Conservation (phyloP, 805 yeast species). For the Komagataella pseudopastoris region DNA sequence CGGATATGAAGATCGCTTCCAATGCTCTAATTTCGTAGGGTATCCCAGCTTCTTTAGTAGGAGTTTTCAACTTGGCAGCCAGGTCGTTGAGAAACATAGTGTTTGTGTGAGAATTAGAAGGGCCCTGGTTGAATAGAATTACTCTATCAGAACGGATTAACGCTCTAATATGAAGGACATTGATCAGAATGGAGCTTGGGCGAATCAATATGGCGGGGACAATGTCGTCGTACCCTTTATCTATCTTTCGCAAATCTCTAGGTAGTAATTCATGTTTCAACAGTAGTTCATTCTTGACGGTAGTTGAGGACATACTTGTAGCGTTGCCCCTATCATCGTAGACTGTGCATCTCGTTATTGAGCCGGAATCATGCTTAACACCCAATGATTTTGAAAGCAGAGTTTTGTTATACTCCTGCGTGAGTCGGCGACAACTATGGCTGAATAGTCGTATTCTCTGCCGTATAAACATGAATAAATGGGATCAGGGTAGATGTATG, state of each 20-base stretch:
- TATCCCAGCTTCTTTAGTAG: constrained; percentile 21
- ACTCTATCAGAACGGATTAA: constrained; percentile 38
- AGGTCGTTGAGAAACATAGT: constrained; percentile 29
- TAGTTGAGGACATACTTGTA: constrained; percentile 29
- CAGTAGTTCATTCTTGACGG: constrained; percentile 28
- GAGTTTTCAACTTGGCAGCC: constrained; percentile 21
- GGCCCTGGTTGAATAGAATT: constrained; percentile 32
- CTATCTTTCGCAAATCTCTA: constrained; percentile 40
- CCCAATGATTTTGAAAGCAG: constrained; percentile 12
- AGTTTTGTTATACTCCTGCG: constrained; percentile 5
- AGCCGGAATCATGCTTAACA: constrained; percentile 9
- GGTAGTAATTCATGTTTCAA: constrained; percentile 31
- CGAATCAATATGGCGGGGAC: constrained; percentile 44
- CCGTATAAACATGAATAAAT: not conserved
- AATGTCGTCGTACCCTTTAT: constrained; percentile 30
- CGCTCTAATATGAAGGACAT: constrained; percentile 35
- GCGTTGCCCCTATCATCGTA: constrained; percentile 31
- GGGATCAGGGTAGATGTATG: not conserved
- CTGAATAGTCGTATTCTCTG: not conserved
- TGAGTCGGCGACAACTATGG: not conserved
- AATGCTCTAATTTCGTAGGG: constrained; percentile 88
- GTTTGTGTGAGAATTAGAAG: constrained; percentile 30
- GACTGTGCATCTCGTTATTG: constrained; percentile 27
- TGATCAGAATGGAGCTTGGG: constrained; percentile 30
- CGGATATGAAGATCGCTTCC: constrained; percentile 76